Evolutionary conservation across 306 rosid genomes (phyloP).

Genomic region (Lathyrus tuberosus): DNA sequence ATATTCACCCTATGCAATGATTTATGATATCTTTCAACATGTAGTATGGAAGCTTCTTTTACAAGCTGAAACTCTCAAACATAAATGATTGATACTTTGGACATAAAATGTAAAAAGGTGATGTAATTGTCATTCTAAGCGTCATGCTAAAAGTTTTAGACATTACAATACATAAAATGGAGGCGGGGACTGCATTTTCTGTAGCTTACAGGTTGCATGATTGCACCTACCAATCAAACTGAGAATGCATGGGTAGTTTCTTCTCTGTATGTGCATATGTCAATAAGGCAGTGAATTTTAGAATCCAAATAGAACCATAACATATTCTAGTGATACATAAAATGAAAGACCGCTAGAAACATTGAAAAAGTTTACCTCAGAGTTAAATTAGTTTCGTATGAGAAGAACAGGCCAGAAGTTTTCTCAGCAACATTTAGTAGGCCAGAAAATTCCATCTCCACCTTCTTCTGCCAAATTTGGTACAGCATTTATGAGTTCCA

Average conservation of each 20-base stretch:
- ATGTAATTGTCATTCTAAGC: slow-evolving; percentile 13
- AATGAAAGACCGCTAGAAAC: slow-evolving; percentile 28
- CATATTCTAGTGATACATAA: slow-evolving; percentile 24
- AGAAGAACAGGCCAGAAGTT: slow-evolving; percentile 86
- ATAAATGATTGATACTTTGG: not conserved
- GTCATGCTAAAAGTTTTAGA: slow-evolving; percentile 14
- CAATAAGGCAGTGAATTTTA: slow-evolving; percentile 25
- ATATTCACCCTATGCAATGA: not conserved
- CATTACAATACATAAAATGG: not conserved
- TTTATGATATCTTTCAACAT: slow-evolving; percentile 25
- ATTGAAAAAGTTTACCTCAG: slow-evolving; percentile 70
- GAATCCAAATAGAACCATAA: slow-evolving; percentile 26
- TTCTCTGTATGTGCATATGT: slow-evolving; percentile 19
- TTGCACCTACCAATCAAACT: slow-evolving; percentile 22
- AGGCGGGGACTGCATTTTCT: slow-evolving; percentile 5
- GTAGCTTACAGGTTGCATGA: slow-evolving; percentile 23
- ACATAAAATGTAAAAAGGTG: slow-evolving; percentile 19
- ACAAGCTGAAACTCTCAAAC: slow-evolving; percentile 15
- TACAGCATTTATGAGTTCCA: slow-evolving; percentile 38
- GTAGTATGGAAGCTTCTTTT: slow-evolving; percentile 28
- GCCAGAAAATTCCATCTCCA: slow-evolving; percentile 75
- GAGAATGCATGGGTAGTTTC: slow-evolving; percentile 33
- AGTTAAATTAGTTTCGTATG: slow-evolving; percentile 85
- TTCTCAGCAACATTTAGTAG: slow-evolving; percentile 81
- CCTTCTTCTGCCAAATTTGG: slow-evolving; percentile 69